phyloP scores from a whole-genome alignment of 257 asterid genomes.

The Thymus quinquecostatus region DNA sequence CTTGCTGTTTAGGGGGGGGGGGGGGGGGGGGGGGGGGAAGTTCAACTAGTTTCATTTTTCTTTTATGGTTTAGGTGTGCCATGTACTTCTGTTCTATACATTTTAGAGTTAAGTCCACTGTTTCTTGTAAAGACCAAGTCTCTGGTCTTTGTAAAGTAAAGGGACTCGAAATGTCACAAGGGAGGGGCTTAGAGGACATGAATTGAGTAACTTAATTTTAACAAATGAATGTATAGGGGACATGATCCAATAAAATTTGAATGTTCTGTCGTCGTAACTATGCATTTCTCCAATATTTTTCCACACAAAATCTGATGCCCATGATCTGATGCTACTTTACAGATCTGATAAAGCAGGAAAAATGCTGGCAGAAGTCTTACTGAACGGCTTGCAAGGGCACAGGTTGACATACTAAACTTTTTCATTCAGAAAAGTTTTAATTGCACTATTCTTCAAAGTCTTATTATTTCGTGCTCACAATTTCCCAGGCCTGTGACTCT shows the following conservation, averaged over 20 bases:
- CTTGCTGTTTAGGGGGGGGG: background rate
- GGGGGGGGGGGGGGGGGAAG: no score
- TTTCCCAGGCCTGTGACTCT: conserved; percentile 95
- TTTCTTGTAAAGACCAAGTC: background rate
- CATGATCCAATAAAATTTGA: background rate
- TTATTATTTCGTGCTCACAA: conserved; percentile 24
- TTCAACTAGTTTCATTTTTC: no score
- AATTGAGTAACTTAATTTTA: background rate
- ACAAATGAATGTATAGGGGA: background rate
- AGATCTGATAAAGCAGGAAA: conserved; percentile 96
- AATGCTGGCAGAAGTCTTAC: conserved; percentile 84
- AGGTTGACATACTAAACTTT: conserved; percentile 50
- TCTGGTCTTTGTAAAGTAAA: background rate
- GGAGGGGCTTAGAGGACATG: no score
- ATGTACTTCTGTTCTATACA: no score
- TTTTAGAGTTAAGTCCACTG: no score
- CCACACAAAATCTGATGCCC: background rate
- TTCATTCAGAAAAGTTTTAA: conserved; percentile 17
- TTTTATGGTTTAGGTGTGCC: no score
- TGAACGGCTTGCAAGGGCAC: conserved; percentile 84
- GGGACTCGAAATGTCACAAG: no score
- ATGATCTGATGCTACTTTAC: conserved; percentile 29
- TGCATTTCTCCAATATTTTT: background rate
- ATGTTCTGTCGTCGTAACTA: background rate
- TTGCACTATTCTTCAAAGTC: conserved; percentile 12